These are phyloP conservation scores for Cyclostephanos tholiformis DNA, from an alignment of 108 stramenopile genomes.

Conservation along the genomic window DNA sequence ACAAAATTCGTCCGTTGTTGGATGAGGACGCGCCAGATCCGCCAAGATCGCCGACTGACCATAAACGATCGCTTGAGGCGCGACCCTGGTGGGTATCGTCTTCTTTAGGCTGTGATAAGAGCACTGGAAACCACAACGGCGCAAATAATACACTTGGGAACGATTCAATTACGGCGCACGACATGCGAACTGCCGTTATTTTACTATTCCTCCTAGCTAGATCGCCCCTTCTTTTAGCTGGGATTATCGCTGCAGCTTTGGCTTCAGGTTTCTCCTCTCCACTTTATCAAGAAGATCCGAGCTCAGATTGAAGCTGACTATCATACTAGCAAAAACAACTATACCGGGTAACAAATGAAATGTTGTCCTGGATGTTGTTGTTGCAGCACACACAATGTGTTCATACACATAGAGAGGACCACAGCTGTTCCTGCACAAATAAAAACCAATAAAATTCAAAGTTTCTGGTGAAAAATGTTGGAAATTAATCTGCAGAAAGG, in stretches of 20 bases:
- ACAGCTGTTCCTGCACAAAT: no score
- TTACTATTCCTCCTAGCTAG: constrained; percentile 14
- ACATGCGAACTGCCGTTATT: constrained; percentile 1
- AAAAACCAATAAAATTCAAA: no score
- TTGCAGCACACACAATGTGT: no score
- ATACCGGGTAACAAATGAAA: no score
- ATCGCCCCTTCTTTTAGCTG: constrained; percentile 31
- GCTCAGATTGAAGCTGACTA: neutral
- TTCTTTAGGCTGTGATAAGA: neutral
- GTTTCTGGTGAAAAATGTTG: no score
- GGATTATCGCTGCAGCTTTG: constrained; percentile 27
- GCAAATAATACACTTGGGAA: neutral
- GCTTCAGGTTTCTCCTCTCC: neutral
- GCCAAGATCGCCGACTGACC: neutral
- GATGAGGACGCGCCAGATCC: constrained; percentile 8
- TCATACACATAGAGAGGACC: no score
- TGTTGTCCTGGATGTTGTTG: no score
- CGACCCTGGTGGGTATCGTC: constrained; percentile 26
- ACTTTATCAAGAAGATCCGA: neutral
- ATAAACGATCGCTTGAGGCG: neutral
- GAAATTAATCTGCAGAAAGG: no score
- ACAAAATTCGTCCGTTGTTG: constrained; percentile 11
- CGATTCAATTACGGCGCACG: neutral
- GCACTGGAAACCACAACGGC: neutral
- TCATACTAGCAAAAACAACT: no score